Percentiles rank a stretch among this genome's conserved stretches.
Conservation (phyloP, 192 early-diverging fungal species). For the Rhizophagus clarus region DNA sequence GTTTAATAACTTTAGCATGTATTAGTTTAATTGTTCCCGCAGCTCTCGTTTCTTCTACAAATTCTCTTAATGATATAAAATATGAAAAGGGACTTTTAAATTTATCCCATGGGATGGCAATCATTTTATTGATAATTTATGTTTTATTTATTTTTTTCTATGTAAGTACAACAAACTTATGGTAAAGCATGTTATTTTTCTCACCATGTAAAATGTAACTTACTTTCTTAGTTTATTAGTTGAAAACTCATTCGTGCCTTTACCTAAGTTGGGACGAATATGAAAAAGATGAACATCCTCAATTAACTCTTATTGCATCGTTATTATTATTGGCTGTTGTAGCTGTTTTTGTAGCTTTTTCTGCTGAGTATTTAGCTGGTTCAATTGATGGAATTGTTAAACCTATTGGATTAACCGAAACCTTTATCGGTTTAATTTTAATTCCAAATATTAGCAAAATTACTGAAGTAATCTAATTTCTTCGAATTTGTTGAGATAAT, state of each 20-base stretch:
- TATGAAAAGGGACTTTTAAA: slow-evolving; percentile 42
- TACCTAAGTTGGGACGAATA: not conserved
- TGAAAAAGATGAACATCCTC: slow-evolving; percentile 66
- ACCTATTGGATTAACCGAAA: slow-evolving; percentile 67
- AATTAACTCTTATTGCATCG: slow-evolving; percentile 48
- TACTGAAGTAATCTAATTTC: slow-evolving; percentile 48
- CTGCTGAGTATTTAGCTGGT: slow-evolving; percentile 77
- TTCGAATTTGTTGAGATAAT: not conserved
- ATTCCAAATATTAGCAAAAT: slow-evolving; percentile 90
- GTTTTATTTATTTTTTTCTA: too few species aligned
- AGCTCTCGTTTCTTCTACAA: slow-evolving; percentile 48
- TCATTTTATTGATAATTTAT: slow-evolving; percentile 71
- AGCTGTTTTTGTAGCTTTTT: slow-evolving; percentile 73
- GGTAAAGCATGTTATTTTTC: too few species aligned
- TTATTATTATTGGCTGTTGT: slow-evolving; percentile 54
- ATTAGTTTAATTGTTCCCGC: slow-evolving; percentile 69
- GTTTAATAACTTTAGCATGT: slow-evolving; percentile 65
- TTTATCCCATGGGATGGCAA: slow-evolving; percentile 65
- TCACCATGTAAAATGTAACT: slow-evolving; percentile 12
- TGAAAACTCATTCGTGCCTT: not conserved
- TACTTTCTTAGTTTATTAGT: too few species aligned
- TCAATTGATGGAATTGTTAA: slow-evolving; percentile 78
- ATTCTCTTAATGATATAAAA: too few species aligned
- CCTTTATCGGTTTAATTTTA: slow-evolving; percentile 90
- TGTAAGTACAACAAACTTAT: too few species aligned